Evolutionary conservation across 1,284 basidiomycete species (phyloP).

Genomic region (Naganishia cerealis): DNA sequence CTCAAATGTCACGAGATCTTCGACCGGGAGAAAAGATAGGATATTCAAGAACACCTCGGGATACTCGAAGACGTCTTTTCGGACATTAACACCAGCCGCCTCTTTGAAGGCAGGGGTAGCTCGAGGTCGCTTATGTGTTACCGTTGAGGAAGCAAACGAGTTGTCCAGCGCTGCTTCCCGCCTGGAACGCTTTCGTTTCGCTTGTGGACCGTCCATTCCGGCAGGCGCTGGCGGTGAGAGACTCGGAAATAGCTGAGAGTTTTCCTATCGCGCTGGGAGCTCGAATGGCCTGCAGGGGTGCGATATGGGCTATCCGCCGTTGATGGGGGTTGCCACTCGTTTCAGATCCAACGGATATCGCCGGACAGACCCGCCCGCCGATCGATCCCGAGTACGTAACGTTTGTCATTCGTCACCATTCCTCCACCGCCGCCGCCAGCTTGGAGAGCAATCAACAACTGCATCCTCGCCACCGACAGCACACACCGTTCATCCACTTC

Average conservation of each 20-base stretch:
- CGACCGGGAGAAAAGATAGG: constrained; percentile 44
- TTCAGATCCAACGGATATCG: not conserved
- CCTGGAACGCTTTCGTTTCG: not conserved
- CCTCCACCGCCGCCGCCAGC: not conserved
- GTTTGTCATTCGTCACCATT: constrained; percentile 1
- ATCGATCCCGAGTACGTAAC: not conserved
- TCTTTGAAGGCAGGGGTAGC: not conserved
- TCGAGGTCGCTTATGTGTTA: not conserved
- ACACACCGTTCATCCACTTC: not conserved
- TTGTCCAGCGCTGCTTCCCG: not conserved
- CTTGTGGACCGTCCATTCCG: not conserved
- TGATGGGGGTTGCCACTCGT: not conserved
- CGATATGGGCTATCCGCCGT: too few relatives aligned
- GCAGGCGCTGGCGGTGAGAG: too few relatives aligned
- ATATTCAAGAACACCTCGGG: constrained; percentile 53
- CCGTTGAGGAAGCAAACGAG: too few relatives aligned
- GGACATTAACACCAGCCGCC: not conserved
- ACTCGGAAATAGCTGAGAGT: too few relatives aligned
- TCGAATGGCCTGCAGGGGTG: too few relatives aligned
- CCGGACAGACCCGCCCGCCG: not conserved
- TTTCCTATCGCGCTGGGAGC: too few relatives aligned
- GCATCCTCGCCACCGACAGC: not conserved
- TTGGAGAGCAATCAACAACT: not conserved
- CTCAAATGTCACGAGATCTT: constrained; percentile 47
- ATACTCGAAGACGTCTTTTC: constrained; percentile 43